Evolutionary conservation across 2,329 filamentous ascomycete species (phyloP), one percentile per base, ranked within the genome.

Genomic region (Neoascochyta sp.): DNA sequence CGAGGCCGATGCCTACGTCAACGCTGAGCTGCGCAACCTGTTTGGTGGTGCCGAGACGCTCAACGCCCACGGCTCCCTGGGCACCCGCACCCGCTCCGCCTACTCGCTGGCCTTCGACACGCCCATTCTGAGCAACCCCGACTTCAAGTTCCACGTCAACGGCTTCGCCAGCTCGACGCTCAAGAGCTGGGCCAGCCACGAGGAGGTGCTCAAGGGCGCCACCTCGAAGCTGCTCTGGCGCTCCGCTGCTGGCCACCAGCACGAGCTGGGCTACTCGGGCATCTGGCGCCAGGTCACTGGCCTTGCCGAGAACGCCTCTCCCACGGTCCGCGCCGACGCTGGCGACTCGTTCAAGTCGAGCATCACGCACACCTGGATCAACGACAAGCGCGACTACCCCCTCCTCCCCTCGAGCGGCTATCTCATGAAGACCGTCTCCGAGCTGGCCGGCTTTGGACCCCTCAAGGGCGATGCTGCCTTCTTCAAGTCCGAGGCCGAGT

Each of bases 1-100:
- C 13, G 92, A 98, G 64, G 92, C 90, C 19, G 94, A 89, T 6
- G 90, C 89, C 4, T 96, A 94, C 57, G 82, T 86, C 45, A 90
- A 92, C 47, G 74, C 88, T 24, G 74, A 90, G 29, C 81, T 88
- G 71, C 81, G 92, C 47, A 98, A 98, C 65, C 75, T 98, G 37
- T 86, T 98, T 59, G 92, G 92, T 29, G 92, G 92, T 21, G 92
- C 89, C 14, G 92, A 98, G 68, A 84, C 83, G 34, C 68, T 98
- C 41, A 86, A 86, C 29, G 69, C 94, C 37, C 90, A 95, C 53
- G 89, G 86, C 27, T 89, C 87, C 17, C 70, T 89, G 14, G 92
- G 92, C 34, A 96, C 90, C 5, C 78, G 92, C 24, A 96, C 92
- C 16, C 76, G 88, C 26, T 95, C 88, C 3, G 85, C 90, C 15